Evolutionary conservation across 805 yeast species (phyloP), one percentile per base, ranked within the genome.

Genomic region (Tetrapisispora arboricola): DNA sequence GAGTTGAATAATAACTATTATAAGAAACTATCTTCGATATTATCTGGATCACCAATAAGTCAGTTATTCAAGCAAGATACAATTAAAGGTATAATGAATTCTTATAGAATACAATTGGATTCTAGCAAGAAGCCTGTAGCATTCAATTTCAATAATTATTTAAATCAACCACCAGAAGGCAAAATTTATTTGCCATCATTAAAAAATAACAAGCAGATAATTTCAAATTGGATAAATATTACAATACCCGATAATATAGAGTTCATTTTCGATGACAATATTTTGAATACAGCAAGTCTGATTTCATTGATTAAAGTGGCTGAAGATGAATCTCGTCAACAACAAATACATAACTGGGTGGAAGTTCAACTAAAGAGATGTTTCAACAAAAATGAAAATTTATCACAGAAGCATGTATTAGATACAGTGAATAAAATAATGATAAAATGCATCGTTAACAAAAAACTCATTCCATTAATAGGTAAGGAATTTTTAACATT

Each of bases 171-270:
- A 12, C 49, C 52, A 1, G 24, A 22, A 2, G 46, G 43, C 31
- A 39, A 36, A 20, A 37, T 51, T 7, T 22, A 41, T 7, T 34
- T 52, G 6, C 41, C 44, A 12, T 39, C 47, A 6, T 31, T 54
- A 11, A 22, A 43, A 13, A 49, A 50, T n/a, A 27, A 48, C 12
- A 37, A 45, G 8, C 46, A 50, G 22, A 28, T 56, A 18, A 42
- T 43, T 5, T 44, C 41, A 27, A 44, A 47, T 31, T 55, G 58
- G 58, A 27, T 34, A 9, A 32, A 11, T 3, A 25, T 51, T 3
- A 31, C 29, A 12, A 35, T 50, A 11, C 57, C 60, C 13, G 40
- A 36, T 24, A 45, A 43, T 47, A 43, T 44, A 1, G 50, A 50
- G 27, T 34, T 40, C 12, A 18, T 52, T 10, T 34, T 44, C 19